These are phyloP conservation scores for Daldinia vernicosa DNA, from an alignment of 495 filamentous ascomycete species.

Conservation along the genomic window DNA sequence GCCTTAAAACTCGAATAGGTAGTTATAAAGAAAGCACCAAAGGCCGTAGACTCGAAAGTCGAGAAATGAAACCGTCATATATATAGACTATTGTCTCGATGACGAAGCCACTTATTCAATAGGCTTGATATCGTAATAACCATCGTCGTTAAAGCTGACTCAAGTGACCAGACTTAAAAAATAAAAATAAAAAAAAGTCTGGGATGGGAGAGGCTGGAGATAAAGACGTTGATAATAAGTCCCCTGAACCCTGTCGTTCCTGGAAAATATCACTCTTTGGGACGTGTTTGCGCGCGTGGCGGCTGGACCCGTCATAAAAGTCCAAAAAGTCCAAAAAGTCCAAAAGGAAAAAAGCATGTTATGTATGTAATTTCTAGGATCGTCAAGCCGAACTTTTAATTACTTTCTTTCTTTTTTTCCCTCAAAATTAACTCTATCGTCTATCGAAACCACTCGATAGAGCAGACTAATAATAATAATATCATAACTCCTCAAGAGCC, in stretches of 20 bases:
- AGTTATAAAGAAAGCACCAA: not conserved
- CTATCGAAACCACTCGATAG: slow-evolving; percentile 1
- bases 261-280: slow-evolving; percentile 39
- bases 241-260: slow-evolving; percentile 40
- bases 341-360: not conserved
- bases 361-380: slow-evolving; percentile 24
- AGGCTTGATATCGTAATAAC: not conserved
- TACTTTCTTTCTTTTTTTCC: slow-evolving; percentile 23
- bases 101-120: not conserved
- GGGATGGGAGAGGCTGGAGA: slow-evolving; percentile 21
- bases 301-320: slow-evolving; percentile 37
- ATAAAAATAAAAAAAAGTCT: not conserved
- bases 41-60: not conserved
- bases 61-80: slow-evolving; percentile 3
- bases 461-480: slow-evolving; percentile 12
- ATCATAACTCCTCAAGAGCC: slow-evolving; percentile 18
- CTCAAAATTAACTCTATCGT: slow-evolving; percentile 10
- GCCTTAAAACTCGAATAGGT: not conserved
- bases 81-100: not conserved
- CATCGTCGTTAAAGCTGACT: not conserved
- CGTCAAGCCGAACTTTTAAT: slow-evolving; percentile 23
- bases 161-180: not conserved
- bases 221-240: slow-evolving; percentile 33
- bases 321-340: not conserved
- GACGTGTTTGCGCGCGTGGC: slow-evolving; percentile 43